phyloP scores from a whole-genome alignment of 2,329 filamentous ascomycete genomes.

The Exophiala bonariae region DNA sequence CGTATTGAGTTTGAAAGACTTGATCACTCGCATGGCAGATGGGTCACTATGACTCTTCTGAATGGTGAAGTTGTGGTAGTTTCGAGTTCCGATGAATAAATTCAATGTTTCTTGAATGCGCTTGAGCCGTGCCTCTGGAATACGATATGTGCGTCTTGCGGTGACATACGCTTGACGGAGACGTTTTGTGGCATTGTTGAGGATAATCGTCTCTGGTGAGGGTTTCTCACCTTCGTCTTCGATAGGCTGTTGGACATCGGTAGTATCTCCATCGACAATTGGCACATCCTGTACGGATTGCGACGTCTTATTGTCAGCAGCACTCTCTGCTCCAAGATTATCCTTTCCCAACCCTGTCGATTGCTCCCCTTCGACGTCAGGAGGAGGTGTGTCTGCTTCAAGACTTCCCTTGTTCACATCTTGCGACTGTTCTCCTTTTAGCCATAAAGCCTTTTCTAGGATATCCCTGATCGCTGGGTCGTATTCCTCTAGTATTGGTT shows the following conservation, averaged over 20 bases:
- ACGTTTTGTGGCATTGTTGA: conserved; percentile 67
- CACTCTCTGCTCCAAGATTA: conserved; percentile 10
- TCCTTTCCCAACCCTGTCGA: conserved; percentile 22
- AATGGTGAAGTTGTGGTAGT: conserved; percentile 98
- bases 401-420: no score
- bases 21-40: conserved; percentile 86
- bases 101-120: conserved; percentile 74
- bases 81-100: conserved; percentile 78
- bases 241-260: background rate
- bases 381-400: conserved; percentile 23
- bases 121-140: conserved; percentile 68
- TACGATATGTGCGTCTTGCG: conserved; percentile 83
- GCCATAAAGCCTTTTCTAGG: conserved; percentile 41
- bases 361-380: no score
- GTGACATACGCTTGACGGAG: conserved; percentile 79
- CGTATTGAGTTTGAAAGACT: conserved; percentile 78
- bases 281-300: background rate
- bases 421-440: conserved; percentile 36
- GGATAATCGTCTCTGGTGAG: conserved; percentile 37
- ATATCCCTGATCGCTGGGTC: conserved; percentile 40
- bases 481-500: conserved; percentile 58
- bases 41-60: conserved; percentile 80
- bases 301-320: background rate
- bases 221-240: conserved; percentile 4
- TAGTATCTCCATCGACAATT: conserved; percentile 12